A percentile compares a stretch with the other conserved stretches of the same genome.
Conservation (phyloP, 2,329 filamentous ascomycete genomes). For the Zelopaecilomyces penicillatus region DNA sequence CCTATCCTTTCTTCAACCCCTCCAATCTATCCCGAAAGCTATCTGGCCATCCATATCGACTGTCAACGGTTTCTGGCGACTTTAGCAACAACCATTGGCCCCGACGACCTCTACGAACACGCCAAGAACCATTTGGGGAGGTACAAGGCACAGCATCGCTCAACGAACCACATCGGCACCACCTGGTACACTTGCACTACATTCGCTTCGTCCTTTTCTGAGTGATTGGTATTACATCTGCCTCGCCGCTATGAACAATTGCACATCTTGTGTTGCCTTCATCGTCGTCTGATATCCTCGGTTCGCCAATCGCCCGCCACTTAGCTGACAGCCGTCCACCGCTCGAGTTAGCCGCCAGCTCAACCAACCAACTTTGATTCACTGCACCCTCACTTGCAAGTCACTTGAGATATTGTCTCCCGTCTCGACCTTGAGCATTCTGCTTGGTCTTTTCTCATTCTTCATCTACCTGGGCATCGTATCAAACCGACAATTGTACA, state of each 20-base stretch:
- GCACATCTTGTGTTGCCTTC: not conserved
- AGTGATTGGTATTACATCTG: conserved; percentile 6
- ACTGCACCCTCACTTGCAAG: too few species aligned
- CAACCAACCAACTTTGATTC: too few species aligned
- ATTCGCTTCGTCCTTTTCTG: conserved; percentile 3
- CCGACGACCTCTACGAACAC: not conserved
- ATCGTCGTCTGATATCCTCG: not conserved
- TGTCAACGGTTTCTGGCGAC: not conserved
- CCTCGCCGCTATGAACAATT: not conserved
- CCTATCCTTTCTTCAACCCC: not conserved
- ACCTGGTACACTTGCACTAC: conserved; percentile 5
- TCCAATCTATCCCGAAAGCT: not conserved
- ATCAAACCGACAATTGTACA: too few species aligned
- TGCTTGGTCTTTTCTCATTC: too few species aligned
- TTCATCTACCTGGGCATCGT: too few species aligned
- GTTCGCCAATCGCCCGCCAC: not conserved
- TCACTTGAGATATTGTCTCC: too few species aligned
- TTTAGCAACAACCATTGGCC: not conserved
- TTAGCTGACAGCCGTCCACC: too few species aligned
- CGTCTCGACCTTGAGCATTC: too few species aligned
- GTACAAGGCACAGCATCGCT: conserved; percentile 7
- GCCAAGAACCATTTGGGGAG: not conserved
- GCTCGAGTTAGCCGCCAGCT: too few species aligned
- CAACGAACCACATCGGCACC: conserved; percentile 2
- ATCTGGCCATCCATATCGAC: not conserved